Evolutionary conservation across 176 grass and related monocot genomes (phyloP).

Genomic region (Poa annua): DNA sequence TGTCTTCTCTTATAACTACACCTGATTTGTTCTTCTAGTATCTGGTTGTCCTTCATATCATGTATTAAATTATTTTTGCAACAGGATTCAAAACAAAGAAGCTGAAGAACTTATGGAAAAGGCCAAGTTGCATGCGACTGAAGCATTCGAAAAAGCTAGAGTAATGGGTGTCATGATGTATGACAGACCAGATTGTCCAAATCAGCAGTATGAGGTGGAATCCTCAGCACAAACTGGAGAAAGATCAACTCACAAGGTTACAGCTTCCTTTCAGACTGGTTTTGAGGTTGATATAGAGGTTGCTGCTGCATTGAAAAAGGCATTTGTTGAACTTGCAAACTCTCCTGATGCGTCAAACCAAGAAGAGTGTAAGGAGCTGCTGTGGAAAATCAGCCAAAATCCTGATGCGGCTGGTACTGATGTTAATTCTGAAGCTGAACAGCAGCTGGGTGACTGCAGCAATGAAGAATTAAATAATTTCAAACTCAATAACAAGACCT

Average conservation of each 20-base stretch:
- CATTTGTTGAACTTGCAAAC: constrained; percentile 72
- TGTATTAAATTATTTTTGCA: constrained; percentile 14
- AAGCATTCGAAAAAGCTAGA: constrained; percentile 83
- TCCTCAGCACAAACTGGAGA: constrained; percentile 57
- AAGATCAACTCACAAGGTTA: constrained; percentile 73
- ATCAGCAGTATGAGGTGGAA: constrained; percentile 65
- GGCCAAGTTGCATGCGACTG: constrained; percentile 56
- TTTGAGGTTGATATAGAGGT: constrained; percentile 96
- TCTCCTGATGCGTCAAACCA: constrained; percentile 55
- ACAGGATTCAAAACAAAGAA: constrained; percentile 70
- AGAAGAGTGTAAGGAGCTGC: constrained; percentile 75
- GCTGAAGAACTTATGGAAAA: constrained; percentile 67
- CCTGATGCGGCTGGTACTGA: constrained; percentile 55
- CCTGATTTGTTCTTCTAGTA: neutral
- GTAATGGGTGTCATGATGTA: constrained; percentile 98
- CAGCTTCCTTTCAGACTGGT: constrained; percentile 84
- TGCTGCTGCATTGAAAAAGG: constrained; percentile 74
- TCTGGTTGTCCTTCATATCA: neutral
- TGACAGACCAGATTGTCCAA: constrained; percentile 71
- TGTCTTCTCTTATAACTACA: neutral
- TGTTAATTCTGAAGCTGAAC: constrained; percentile 45
- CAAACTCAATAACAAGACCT: constrained; percentile 35
- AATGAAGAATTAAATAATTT: constrained; percentile 26
- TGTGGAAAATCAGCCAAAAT: constrained; percentile 88
- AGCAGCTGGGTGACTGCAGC: constrained; percentile 14